Conservation (phyloP, 129 eudicot species). For the Artemisia argyi region DNA sequence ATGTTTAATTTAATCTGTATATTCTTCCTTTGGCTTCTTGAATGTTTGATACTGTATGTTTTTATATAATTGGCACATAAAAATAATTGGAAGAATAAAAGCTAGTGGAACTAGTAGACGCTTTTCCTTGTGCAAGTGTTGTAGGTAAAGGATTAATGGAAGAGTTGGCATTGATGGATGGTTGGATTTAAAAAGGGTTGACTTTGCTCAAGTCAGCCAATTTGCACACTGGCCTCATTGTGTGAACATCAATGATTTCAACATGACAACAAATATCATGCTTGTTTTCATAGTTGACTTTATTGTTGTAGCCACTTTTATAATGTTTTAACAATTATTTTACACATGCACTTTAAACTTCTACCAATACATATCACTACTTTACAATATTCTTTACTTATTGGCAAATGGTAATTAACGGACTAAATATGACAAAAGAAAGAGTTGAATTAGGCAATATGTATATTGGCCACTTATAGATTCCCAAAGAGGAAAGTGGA, state of each 20-base stretch:
- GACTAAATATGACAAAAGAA: too few species aligned
- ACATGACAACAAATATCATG: neutral
- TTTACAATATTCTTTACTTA: too few species aligned
- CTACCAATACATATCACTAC: too few species aligned
- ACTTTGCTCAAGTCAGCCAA: neutral
- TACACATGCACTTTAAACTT: too few species aligned
- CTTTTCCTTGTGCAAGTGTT: neutral
- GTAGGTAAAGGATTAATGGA: neutral
- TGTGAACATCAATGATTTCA: neutral
- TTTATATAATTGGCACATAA: neutral
- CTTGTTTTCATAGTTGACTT: neutral
- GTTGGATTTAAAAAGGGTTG: neutral
- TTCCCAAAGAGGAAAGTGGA: too few species aligned
- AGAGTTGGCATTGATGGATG: neutral
- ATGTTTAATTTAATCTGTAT: neutral
- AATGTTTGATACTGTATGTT: neutral
- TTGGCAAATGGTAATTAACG: too few species aligned
- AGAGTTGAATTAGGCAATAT: too few species aligned
- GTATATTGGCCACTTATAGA: too few species aligned
- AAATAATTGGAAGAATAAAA: neutral
- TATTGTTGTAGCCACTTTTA: too few species aligned
- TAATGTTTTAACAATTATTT: too few species aligned
- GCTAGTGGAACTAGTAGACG: slow-evolving; percentile 1
- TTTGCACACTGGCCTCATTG: neutral
- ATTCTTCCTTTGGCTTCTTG: neutral